A percentile compares a stretch with the other conserved stretches of the same genome.
phyloP scores from a whole-genome alignment of 495 filamentous ascomycete genomes.

The Copromyces sp. region DNA sequence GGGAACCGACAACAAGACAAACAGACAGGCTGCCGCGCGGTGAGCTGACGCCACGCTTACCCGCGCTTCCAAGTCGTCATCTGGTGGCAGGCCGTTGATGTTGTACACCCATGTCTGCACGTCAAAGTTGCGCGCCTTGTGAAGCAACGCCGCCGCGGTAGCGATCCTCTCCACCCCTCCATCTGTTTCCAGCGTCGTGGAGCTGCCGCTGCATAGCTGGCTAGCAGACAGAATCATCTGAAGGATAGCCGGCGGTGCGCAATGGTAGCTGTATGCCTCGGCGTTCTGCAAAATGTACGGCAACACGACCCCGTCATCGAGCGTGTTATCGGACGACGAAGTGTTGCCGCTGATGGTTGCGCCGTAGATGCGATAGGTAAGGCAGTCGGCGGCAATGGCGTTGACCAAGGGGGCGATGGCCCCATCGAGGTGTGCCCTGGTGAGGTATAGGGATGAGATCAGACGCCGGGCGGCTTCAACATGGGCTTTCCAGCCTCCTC shows the following conservation, averaged over 20 bases:
- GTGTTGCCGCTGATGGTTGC: conserved; percentile 18
- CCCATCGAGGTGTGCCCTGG: conserved; percentile 16
- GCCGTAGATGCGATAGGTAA: conserved; percentile 34
- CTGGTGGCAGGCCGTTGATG: conserved; percentile 21
- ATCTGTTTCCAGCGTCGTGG: background rate
- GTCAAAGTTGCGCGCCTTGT: conserved; percentile 23
- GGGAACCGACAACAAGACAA: conserved; percentile 23
- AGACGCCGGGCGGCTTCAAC: conserved; percentile 39
- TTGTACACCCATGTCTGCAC: conserved; percentile 27
- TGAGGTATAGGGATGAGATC: conserved; percentile 21
- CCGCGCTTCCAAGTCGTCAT: conserved; percentile 26
- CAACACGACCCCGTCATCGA: conserved; percentile 17
- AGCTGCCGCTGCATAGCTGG: conserved; percentile 17
- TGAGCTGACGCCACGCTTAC: conserved; percentile 34
- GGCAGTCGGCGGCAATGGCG: conserved; percentile 35
- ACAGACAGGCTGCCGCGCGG: conserved; percentile 34
- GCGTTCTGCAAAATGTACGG: conserved; percentile 26
- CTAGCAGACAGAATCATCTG: conserved; percentile 27
- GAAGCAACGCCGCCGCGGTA: conserved; percentile 18
- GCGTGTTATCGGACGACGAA: conserved; percentile 1
- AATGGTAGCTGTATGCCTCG: conserved; percentile 38
- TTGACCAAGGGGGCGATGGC: conserved; percentile 25
- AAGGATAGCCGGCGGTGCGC: conserved; percentile 33
- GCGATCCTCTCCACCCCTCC: conserved; percentile 9
- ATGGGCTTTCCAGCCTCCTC: conserved; percentile 45